Evolutionary conservation across 139 green algal genomes (phyloP), one percentile per base, ranked within the genome.

Genomic region (Tetradesmus lagerheimii): DNA sequence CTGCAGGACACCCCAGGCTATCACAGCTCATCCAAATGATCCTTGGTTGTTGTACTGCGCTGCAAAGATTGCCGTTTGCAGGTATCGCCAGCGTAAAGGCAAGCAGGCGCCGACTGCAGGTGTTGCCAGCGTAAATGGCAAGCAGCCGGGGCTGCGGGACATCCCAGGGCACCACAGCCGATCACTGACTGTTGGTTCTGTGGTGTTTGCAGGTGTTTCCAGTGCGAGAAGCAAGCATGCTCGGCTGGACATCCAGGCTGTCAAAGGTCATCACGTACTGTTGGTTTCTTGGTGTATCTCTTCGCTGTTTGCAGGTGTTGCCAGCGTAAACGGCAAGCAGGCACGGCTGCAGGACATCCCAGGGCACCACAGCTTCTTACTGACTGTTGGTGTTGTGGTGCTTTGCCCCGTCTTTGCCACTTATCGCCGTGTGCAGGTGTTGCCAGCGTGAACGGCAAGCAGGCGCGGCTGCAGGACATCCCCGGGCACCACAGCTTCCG

Each of bases 401-500:
- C 57, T 4, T 23, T 71, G 57, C 57, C n/a, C 3, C 25, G 4
- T 71, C 14, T 9, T 71, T 31, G 23, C 25, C 57, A 31, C 8
- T 71, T n/a, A 31, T 34, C 18, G 11, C 39, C 57, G 1, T n/a
- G n/a, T 71, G 57, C 23, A 71, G 57, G 57, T 31, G 57, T 71
- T 71, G 57, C 57, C 57, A 71, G 2, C 57, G 57, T 71, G 2
- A 71, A 71, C 5, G 64, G 38, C 29, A 88, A 90, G 34, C 45
- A 85, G 5, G 87, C 97, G 1, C 88, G 91, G 4, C 25, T 99
- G 35, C 92, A 99, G 64, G 97, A 99, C 84, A 83, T 99, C 16
- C 97, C 97, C 0, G 97, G 97, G 11, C 97, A 99, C 89, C 95
- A 95, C 0, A 93, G 96, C 45, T 89, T 97, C 12, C 93, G 95